phyloP scores from a whole-genome alignment of 352 stramenopile species.

The Phytophthora lateralis region DNA sequence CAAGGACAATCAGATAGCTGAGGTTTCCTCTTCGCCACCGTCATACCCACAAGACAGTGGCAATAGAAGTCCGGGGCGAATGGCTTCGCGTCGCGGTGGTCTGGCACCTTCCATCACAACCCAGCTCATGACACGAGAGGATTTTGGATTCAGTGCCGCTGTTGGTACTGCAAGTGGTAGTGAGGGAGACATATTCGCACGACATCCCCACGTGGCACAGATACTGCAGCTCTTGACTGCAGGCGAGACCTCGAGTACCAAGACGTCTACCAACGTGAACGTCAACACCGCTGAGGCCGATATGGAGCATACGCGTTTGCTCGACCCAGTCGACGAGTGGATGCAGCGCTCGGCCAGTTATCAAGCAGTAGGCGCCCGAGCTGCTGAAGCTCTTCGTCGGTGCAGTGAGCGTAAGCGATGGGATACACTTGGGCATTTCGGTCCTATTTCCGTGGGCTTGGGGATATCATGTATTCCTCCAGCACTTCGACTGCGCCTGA shows the following conservation, averaged over 20 bases:
- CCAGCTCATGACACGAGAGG: slow-evolving; percentile 17
- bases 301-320: slow-evolving; percentile 27
- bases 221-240: slow-evolving; percentile 41
- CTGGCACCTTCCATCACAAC: slow-evolving; percentile 3
- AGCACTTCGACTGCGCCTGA: slow-evolving; percentile 32
- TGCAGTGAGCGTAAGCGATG: slow-evolving; percentile 45
- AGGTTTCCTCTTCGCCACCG: neutral
- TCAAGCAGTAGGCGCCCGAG: slow-evolving; percentile 43
- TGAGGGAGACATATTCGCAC: slow-evolving; percentile 37
- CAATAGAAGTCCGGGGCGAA: slow-evolving; percentile 2
- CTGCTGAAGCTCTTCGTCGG: slow-evolving; percentile 31
- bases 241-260: slow-evolving; percentile 11
- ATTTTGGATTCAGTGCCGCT: slow-evolving; percentile 6
- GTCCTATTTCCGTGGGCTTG: neutral
- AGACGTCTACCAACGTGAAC: slow-evolving; percentile 8
- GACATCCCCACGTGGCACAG: slow-evolving; percentile 53
- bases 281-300: slow-evolving; percentile 33
- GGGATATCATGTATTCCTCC: slow-evolving; percentile 4
- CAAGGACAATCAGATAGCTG: slow-evolving; percentile 11
- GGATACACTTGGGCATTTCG: slow-evolving; percentile 52
- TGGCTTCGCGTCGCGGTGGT: slow-evolving; percentile 26
- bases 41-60: slow-evolving; percentile 1
- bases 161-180: slow-evolving; percentile 1
- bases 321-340: slow-evolving; percentile 49
- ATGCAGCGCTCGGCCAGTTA: slow-evolving; percentile 51